phyloP scores from a whole-genome alignment of 352 stramenopile species.

The Albugo laibachii region DNA sequence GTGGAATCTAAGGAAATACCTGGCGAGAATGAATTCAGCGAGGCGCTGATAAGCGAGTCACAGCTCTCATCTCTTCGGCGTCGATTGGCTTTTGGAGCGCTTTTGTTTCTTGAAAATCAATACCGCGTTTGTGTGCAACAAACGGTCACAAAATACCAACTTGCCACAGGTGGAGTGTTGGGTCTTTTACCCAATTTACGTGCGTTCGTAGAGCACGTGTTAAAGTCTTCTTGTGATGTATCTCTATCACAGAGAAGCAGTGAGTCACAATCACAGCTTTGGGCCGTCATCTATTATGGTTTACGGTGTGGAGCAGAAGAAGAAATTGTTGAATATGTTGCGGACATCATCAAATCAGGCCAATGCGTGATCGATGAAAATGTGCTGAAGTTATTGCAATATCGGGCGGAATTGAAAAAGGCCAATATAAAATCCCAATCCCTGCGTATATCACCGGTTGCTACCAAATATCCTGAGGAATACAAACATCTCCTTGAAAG shows the following conservation, averaged over 20 bases:
- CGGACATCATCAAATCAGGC: conserved; percentile 12
- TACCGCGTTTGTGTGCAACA: conserved; percentile 62
- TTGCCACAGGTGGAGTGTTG: conserved; percentile 46
- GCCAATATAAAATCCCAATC: conserved; percentile 17
- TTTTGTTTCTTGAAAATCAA: conserved; percentile 57
- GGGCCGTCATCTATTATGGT: conserved; percentile 64
- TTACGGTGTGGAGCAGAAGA: conserved; percentile 48
- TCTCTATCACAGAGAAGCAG: conserved; percentile 14
- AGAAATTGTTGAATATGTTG: conserved; percentile 38
- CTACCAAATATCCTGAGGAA: conserved; percentile 43
- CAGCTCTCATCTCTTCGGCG: conserved; percentile 34
- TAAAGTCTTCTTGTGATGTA: conserved; percentile 38
- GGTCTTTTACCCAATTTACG: conserved; percentile 47
- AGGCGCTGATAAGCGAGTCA: conserved; percentile 28
- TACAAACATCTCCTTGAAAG: conserved; percentile 38
- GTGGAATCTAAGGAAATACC: no score
- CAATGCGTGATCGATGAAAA: conserved; percentile 31
- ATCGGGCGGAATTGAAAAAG: conserved; percentile 37
- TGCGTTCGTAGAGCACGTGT: conserved; percentile 58
- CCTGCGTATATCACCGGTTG: conserved; percentile 24
- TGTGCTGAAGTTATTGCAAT: conserved; percentile 35
- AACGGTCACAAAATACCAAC: conserved; percentile 48
- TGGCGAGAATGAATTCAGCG: conserved; percentile 13
- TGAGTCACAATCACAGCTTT: conserved; percentile 10
- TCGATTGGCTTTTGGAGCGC: conserved; percentile 40